Percentiles rank a stretch among this genome's conserved stretches.
Conservation (phyloP, 805 yeast species). For the Schwanniomyces occidentalis region DNA sequence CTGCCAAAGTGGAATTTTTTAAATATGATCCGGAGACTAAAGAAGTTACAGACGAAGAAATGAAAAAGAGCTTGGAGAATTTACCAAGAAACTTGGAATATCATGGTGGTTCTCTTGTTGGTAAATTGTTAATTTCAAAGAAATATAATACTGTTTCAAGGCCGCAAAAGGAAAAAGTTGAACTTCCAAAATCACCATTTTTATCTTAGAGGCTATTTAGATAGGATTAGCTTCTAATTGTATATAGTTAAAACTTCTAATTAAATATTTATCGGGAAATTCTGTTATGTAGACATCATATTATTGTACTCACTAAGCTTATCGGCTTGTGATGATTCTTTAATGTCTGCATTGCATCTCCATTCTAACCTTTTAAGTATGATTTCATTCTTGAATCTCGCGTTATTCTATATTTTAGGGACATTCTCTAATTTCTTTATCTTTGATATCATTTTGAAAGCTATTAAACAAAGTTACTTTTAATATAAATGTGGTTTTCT, state of each 20-base stretch:
- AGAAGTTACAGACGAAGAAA: slow-evolving; percentile 21
- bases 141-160: slow-evolving; percentile 34
- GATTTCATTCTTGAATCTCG: too few relatives aligned
- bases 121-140: slow-evolving; percentile 30
- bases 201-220: slow-evolving; percentile 4
- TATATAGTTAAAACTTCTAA: background rate
- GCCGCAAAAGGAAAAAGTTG: slow-evolving; percentile 13
- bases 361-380: too few relatives aligned
- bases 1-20: slow-evolving; percentile 38
- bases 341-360: too few relatives aligned
- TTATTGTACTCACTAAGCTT: too few relatives aligned
- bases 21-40: slow-evolving; percentile 30
- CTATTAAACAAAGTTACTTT: too few relatives aligned
- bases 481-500: slow-evolving; percentile 8
- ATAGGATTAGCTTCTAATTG: background rate
- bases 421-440: too few relatives aligned
- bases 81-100: slow-evolving; percentile 28
- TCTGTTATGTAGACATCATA: too few relatives aligned
- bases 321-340: too few relatives aligned
- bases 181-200: slow-evolving; percentile 37
- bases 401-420: too few relatives aligned
- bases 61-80: slow-evolving; percentile 31
- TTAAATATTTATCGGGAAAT: too few relatives aligned
- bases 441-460: too few relatives aligned
- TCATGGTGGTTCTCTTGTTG: slow-evolving; percentile 25